These are phyloP conservation scores for Aegle marmelos DNA, from an alignment of 345 rosid species.

Conservation along the genomic window DNA sequence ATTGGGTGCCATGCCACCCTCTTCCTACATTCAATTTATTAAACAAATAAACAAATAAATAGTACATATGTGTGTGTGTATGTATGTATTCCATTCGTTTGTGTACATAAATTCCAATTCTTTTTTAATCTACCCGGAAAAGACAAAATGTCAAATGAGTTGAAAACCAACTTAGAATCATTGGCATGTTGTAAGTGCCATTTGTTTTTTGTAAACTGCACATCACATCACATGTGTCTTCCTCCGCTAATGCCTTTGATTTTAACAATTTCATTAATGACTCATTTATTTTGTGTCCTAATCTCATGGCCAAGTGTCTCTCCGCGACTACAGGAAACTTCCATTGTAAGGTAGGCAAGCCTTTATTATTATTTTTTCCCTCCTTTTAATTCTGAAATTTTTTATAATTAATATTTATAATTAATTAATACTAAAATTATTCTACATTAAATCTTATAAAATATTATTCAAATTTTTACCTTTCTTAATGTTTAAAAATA, in stretches of 20 bases:
- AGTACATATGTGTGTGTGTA: no score
- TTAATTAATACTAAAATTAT: no score
- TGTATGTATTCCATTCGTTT: background rate
- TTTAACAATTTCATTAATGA: background rate
- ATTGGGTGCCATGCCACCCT: background rate
- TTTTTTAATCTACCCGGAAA: background rate
- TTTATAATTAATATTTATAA: no score
- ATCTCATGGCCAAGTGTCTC: background rate
- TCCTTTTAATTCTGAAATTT: no score
- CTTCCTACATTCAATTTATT: no score
- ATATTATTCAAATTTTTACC: no score
- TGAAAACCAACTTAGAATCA: background rate
- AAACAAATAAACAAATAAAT: no score
- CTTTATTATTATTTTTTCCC: no score
- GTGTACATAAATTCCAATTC: background rate
- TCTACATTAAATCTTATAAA: no score
- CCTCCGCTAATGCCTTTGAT: background rate
- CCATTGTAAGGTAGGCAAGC: background rate
- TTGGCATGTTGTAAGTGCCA: background rate
- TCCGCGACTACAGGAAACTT: background rate
- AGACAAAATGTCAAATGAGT: background rate
- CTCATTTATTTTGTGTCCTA: background rate
- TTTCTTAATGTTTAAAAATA: no score
- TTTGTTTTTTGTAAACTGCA: background rate
- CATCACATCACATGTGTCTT: background rate